phyloP scores from a whole-genome alignment of 2,329 filamentous ascomycete genomes.

The Pseudogymnoascus sp. region DNA sequence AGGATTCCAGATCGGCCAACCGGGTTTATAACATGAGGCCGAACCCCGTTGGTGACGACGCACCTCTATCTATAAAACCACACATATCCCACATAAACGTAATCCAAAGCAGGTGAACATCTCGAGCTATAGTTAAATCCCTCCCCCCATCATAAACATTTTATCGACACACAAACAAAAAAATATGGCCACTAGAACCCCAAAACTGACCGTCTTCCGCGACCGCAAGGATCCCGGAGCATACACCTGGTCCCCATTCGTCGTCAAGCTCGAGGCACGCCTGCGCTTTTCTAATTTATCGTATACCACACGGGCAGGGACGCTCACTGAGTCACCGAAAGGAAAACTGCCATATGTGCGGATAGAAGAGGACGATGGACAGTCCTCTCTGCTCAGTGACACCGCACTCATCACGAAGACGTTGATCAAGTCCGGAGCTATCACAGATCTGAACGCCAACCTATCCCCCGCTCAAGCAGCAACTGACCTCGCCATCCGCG shows the following conservation, averaged over 20 bases:
- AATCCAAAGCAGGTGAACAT: neutral
- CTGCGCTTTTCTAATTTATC: slow-evolving; percentile 43
- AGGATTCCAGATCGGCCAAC: neutral
- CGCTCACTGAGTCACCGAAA: slow-evolving; percentile 35
- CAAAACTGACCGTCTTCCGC: neutral
- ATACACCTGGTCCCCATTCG: slow-evolving; percentile 50
- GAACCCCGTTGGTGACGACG: neutral
- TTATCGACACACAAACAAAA: neutral
- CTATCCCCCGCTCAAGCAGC: slow-evolving; percentile 34
- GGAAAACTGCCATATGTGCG: slow-evolving; percentile 49
- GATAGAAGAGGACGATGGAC: slow-evolving; percentile 31
- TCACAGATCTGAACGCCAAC: slow-evolving; percentile 41
- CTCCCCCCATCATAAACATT: neutral
- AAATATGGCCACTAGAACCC: neutral
- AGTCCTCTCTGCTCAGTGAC: slow-evolving; percentile 38
- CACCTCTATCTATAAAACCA: neutral
- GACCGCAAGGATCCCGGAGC: neutral
- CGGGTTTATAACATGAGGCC: neutral
- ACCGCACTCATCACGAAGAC: slow-evolving; percentile 45
- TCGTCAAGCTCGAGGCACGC: slow-evolving; percentile 53
- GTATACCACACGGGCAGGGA: slow-evolving; percentile 39
- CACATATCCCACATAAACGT: neutral
- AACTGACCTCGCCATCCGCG: slow-evolving; percentile 43
- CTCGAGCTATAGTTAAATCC: neutral
- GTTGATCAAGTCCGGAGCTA: slow-evolving; percentile 33